Evolutionary conservation across 2,329 filamentous ascomycete genomes (phyloP).

Genomic region (Botrytis hyacinthi): DNA sequence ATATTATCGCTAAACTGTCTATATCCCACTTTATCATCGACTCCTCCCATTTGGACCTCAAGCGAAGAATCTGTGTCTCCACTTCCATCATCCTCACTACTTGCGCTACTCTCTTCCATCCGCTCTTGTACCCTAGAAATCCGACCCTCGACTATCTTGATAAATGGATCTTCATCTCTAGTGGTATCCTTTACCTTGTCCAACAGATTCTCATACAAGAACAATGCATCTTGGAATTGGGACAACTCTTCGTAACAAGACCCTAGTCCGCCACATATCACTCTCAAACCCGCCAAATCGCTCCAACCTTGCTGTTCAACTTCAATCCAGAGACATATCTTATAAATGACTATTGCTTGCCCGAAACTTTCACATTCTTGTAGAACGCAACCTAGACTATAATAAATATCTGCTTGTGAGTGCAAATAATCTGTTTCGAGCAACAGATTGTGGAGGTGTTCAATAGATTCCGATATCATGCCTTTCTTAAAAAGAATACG

Average conservation of each 20-base stretch:
- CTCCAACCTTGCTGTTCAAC: accelerated
- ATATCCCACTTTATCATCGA: not conserved
- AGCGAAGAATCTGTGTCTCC: not conserved
- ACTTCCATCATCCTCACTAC: not conserved
- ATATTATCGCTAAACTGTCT: accelerated
- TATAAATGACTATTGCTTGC: not conserved
- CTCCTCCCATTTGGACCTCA: not conserved
- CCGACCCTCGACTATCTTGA: not conserved
- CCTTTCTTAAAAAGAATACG: accelerated
- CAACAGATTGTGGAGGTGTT: not conserved
- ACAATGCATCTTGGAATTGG: not conserved
- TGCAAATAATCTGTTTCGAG: too few species aligned
- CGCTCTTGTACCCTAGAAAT: not conserved
- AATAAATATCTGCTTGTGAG: too few species aligned
- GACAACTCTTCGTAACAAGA: not conserved
- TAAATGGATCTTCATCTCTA: accelerated
- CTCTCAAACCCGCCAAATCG: accelerated
- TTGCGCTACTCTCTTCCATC: not conserved
- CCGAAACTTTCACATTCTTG: not conserved
- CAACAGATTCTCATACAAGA: not conserved
- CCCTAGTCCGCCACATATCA: accelerated
- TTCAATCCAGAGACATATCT: accelerated
- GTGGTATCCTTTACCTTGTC: not conserved
- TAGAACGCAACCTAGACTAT: too few species aligned
- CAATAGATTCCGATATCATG: not conserved